A percentile compares a stretch with the other conserved stretches of the same genome.
Conservation (phyloP, 371 early-diverging fungal genomes). For the Mortierella sp. region DNA sequence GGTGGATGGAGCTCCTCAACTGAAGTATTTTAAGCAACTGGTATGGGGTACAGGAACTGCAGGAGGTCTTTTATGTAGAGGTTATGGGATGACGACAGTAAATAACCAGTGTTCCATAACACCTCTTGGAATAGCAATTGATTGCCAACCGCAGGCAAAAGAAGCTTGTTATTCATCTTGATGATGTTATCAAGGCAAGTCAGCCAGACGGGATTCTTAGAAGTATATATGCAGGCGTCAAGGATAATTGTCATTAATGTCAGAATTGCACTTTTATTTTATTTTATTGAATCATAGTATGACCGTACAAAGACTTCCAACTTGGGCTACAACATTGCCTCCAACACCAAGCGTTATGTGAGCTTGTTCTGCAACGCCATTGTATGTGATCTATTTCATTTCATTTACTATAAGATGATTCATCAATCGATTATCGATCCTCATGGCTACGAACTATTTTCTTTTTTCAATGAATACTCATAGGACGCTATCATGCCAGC, state of each 20-base stretch:
- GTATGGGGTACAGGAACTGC: conserved; percentile 14
- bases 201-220: background rate
- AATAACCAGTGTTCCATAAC: background rate
- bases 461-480: background rate
- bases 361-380: conserved; percentile 83
- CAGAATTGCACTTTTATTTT: background rate
- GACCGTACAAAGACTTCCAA: conserved; percentile 46
- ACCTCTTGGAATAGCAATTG: conserved; percentile 62
- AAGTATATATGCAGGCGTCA: background rate
- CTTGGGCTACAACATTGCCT: conserved; percentile 73
- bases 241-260: background rate
- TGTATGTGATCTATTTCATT: conserved; percentile 44
- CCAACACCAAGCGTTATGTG: conserved; percentile 89
- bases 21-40: conserved; percentile 59
- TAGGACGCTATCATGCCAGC: conserved; percentile 79
- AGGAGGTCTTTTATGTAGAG: background rate
- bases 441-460: background rate
- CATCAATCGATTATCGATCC: background rate
- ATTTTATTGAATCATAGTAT: conserved; percentile 29
- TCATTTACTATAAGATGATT: background rate
- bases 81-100: no score
- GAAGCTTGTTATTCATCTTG: conserved; percentile 68
- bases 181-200: conserved; percentile 70
- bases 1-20: conserved; percentile 60
- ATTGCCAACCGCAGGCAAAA: conserved; percentile 71